These are phyloP conservation scores for Emmonsiellopsis sp. DNA, from an alignment of 2,329 filamentous ascomycete species.

Conservation along the genomic window DNA sequence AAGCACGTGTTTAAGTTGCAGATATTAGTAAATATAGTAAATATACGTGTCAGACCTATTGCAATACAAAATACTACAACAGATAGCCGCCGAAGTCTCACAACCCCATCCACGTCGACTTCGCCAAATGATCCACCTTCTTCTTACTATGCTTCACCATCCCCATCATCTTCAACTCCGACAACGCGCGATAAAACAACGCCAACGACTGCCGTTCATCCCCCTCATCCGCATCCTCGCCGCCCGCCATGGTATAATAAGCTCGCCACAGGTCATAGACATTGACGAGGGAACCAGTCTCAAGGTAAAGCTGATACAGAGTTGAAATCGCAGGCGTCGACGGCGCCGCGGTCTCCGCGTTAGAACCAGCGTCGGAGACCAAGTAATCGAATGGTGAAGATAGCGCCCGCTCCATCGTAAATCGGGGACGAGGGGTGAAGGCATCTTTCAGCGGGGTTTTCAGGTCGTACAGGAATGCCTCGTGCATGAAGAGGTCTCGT, in stretches of 20 bases:
- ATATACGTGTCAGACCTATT: neutral
- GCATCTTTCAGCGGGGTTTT: conserved; percentile 48
- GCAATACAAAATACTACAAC: neutral
- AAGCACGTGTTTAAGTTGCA: neutral
- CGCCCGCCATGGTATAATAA: conserved; percentile 45
- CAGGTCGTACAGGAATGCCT: conserved; percentile 51
- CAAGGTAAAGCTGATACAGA: conserved; percentile 54
- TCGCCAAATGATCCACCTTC: conserved; percentile 85
- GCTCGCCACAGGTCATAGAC: conserved; percentile 54
- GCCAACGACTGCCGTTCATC: conserved; percentile 44
- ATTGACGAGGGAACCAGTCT: conserved; percentile 54
- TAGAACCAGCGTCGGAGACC: conserved; percentile 37
- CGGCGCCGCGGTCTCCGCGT: conserved; percentile 32
- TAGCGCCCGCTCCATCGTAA: conserved; percentile 52
- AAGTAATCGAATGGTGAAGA: conserved; percentile 53
- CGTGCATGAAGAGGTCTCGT: conserved; percentile 44
- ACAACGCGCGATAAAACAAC: conserved; percentile 74
- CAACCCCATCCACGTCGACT: conserved; percentile 66
- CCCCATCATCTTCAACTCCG: conserved; percentile 76
- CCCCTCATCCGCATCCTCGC: conserved; percentile 21
- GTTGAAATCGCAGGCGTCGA: conserved; percentile 52
- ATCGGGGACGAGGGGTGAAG: conserved; percentile 50
- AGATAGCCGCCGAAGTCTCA: conserved; percentile 8
- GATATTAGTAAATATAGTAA: neutral
- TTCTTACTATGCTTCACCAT: conserved; percentile 84